Conservation (phyloP, 208 protist species). For the Trypanosoma cruzi region DNA sequence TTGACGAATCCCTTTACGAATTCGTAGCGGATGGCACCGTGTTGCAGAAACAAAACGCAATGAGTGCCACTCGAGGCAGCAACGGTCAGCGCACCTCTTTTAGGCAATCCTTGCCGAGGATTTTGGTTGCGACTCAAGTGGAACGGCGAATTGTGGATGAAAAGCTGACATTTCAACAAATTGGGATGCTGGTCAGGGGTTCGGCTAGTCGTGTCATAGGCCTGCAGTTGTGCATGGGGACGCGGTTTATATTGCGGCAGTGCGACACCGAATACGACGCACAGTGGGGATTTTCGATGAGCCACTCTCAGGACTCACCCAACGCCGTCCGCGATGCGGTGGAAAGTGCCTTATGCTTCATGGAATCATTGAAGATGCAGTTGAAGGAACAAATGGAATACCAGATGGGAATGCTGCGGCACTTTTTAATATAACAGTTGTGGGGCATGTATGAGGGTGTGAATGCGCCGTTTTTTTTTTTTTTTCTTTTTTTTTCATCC, state of each 20-base stretch:
- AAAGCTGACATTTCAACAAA: conserved; percentile 60
- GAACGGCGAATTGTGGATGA: conserved; percentile 63
- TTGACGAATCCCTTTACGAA: conserved; percentile 74
- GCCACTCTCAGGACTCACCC: conserved; percentile 31
- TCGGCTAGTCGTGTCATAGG: conserved; percentile 64
- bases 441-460: neutral
- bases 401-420: neutral
- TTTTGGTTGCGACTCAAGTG: conserved; percentile 51
- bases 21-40: conserved; percentile 23
- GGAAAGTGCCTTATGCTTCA: conserved; percentile 1
- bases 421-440: conserved; percentile 5
- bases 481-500: neutral
- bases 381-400: neutral
- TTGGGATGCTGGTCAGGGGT: conserved; percentile 68
- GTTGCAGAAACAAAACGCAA: neutral
- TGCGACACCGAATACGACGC: conserved; percentile 56
- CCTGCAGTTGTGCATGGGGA: conserved; percentile 82
- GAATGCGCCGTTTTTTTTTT: conserved; percentile 8
- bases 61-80: conserved; percentile 24
- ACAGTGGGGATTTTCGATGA: conserved; percentile 85
- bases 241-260: conserved; percentile 77
- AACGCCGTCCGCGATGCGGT: neutral
- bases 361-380: neutral
- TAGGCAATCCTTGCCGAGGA: conserved; percentile 32
- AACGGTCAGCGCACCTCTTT: conserved; percentile 26